A percentile compares a stretch with the other conserved stretches of the same genome.
These are phyloP conservation scores for Debaryomyces nepalensis DNA, from an alignment of 1,139 yeast genomes.

Conservation along the genomic window DNA sequence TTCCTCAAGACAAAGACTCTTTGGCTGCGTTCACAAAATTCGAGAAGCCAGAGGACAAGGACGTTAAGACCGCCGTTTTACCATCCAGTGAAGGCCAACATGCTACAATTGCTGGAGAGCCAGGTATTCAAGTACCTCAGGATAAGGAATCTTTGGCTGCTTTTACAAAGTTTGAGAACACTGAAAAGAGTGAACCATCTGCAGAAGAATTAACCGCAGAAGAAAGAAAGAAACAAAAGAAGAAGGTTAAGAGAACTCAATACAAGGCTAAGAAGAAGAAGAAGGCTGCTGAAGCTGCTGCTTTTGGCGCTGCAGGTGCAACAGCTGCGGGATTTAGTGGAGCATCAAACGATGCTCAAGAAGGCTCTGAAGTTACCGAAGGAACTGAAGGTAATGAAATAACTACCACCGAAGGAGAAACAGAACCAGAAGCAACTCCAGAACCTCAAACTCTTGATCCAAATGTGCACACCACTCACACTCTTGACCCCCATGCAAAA, in stretches of 20 bases:
- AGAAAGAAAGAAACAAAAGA: constrained; percentile 51
- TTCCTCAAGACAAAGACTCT: constrained; percentile 45
- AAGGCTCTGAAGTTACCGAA: constrained; percentile 4
- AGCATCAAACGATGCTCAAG: constrained; percentile 7
- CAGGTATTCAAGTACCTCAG: constrained; percentile 53
- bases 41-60: constrained; percentile 49
- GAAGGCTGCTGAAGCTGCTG: constrained; percentile 44
- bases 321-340: constrained; percentile 2
- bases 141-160: constrained; percentile 46
- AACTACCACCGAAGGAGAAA: constrained; percentile 11
- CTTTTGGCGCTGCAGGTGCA: constrained; percentile 19
- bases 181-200: constrained; percentile 36
- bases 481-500: constrained; percentile 9
- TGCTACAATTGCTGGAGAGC: constrained; percentile 56
- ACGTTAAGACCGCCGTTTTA: constrained; percentile 36
- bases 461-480: background rate
- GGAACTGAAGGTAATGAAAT: constrained; percentile 1
- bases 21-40: constrained; percentile 44
- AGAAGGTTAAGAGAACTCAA: constrained; percentile 52
- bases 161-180: constrained; percentile 39
- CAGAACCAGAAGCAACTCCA: constrained; percentile 24
- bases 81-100: constrained; percentile 32
- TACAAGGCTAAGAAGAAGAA: constrained; percentile 51
- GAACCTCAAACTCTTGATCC: constrained; percentile 23
- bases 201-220: constrained; percentile 36